Evolutionary conservation across 2,329 filamentous ascomycete genomes (phyloP).

Genomic region (Ascochyta fabae): DNA sequence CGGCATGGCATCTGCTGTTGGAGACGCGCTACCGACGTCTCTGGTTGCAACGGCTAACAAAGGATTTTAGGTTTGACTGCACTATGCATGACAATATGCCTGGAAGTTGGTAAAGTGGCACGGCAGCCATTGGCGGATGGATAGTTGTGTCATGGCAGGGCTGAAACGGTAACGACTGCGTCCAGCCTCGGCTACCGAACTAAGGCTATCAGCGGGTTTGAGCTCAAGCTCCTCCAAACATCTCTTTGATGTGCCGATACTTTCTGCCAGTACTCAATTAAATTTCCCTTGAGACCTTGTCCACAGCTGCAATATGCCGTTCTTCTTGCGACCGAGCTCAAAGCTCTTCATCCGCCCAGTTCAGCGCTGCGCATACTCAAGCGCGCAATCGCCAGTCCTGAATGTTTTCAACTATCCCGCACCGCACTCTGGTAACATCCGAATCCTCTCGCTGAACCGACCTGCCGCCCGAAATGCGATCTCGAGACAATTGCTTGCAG

Average conservation of each 20-base stretch:
- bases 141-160: background rate
- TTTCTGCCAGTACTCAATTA: background rate
- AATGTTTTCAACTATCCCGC: slow-evolving; percentile 78
- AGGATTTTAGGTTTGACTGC: no score
- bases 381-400: slow-evolving; percentile 62
- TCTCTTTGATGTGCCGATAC: background rate
- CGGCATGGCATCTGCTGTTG: slow-evolving; percentile 18
- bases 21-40: background rate
- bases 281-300: no score
- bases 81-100: no score
- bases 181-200: background rate
- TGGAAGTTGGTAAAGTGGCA: no score
- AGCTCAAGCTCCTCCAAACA: background rate
- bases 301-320: slow-evolving; percentile 28
- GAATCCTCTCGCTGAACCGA: slow-evolving; percentile 85
- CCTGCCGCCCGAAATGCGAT: slow-evolving; percentile 89
- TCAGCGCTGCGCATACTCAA: slow-evolving; percentile 47
- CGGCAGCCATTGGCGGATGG: no score
- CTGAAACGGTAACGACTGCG: background rate
- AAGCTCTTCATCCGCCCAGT: slow-evolving; percentile 31
- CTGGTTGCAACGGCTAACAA: no score
- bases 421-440: slow-evolving; percentile 81
- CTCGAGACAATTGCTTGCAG: slow-evolving; percentile 75
- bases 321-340: slow-evolving; percentile 27
- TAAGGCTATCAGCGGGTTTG: background rate